Base-by-base conservation (phyloP, 2,329 filamentous ascomycete species). In the Penicillium vulpinum region DNA sequence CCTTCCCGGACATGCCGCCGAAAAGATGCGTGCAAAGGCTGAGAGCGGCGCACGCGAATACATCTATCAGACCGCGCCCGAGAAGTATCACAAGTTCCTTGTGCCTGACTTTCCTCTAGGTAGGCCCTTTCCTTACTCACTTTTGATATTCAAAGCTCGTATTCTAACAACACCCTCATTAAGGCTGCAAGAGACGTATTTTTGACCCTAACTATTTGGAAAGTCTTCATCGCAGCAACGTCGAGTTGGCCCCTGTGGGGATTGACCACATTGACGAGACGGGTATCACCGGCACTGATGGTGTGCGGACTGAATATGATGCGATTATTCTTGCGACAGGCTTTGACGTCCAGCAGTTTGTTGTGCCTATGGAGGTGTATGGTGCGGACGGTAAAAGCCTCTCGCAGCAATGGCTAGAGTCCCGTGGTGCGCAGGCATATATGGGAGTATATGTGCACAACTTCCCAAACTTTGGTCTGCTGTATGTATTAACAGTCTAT, bases 401-500 rank as follows among this genome's bases (percentile, higher is more conserved):
- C 16, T 29, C 28, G 8, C 28, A 29, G 28, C 28, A 29, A 29
- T 29, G 28, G 28, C 8, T 29, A 29, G 28, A 29, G 33, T 57
- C 44, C 24, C 56, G 66, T 8, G 71, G 71, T 15, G 70, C 70
- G 13, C 67, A 71, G 39, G 70, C 70, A 3, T 73, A 72, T 57
- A 60, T 66, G 48, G 69, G 67, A 1, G 63, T 58, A 10, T 58
- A 55, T 43, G 67, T 71, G 1, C 62, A 67, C 39, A 64, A 63
- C 13, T 69, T 70, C 41, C 68, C 68, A 13, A 70, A 71, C 38
- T 56, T 70, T 18, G 66, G 45, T 2, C 66, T 69, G 16, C 33
- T 36, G 33, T 36, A 36, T 36, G 33, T 36, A 36, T 36, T 36
- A n/a, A 2, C 33, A 6, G 11, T 8, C 9, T 2, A 10, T 2